Evolutionary conservation across 2,329 filamentous ascomycete species (phyloP).

Genomic region (Xylaria polymorpha): DNA sequence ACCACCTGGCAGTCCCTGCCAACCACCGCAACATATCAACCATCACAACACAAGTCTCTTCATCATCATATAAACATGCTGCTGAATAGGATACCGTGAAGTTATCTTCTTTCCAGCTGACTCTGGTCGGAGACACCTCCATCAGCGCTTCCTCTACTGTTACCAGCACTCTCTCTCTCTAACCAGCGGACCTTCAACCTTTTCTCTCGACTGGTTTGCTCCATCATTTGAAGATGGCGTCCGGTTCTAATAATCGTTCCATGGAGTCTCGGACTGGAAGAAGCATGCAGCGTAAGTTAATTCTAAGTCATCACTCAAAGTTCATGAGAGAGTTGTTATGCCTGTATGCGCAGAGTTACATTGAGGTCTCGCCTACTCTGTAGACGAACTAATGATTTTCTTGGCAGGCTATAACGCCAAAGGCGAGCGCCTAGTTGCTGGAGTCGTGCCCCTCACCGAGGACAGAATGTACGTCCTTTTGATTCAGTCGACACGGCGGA

Average conservation of each 20-base stretch:
- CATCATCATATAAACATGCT: conserved; percentile 48
- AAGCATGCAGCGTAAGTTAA: conserved; percentile 81
- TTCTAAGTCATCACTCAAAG: conserved; percentile 19
- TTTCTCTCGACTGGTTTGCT: conserved; percentile 33
- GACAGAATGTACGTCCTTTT: conserved; percentile 91
- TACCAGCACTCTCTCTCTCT: conserved; percentile 15
- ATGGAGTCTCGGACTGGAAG: conserved; percentile 82
- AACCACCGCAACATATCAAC: conserved; percentile 15
- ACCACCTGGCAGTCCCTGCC: conserved; percentile 22
- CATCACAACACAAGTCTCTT: conserved; percentile 16
- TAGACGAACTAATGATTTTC: conserved; percentile 54
- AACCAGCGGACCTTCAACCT: conserved; percentile 6
- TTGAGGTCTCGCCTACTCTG: conserved; percentile 45
- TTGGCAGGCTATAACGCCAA: conserved; percentile 85
- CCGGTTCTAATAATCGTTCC: conserved; percentile 58
- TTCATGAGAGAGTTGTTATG: conserved; percentile 22
- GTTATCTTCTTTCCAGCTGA: conserved; percentile 47
- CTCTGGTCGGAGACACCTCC: conserved; percentile 46
- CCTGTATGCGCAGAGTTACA: conserved; percentile 41
- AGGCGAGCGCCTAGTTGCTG: conserved; percentile 94
- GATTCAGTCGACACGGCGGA: conserved; percentile 90
- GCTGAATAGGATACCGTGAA: conserved; percentile 51
- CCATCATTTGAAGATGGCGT: conserved; percentile 47
- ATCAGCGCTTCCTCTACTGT: conserved; percentile 25
- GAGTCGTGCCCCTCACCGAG: conserved; percentile 87